Percentiles rank a stretch among this genome's conserved stretches.
Conservation (phyloP, 768 basidiomycete genomes). For the Termitomyces sp. region DNA sequence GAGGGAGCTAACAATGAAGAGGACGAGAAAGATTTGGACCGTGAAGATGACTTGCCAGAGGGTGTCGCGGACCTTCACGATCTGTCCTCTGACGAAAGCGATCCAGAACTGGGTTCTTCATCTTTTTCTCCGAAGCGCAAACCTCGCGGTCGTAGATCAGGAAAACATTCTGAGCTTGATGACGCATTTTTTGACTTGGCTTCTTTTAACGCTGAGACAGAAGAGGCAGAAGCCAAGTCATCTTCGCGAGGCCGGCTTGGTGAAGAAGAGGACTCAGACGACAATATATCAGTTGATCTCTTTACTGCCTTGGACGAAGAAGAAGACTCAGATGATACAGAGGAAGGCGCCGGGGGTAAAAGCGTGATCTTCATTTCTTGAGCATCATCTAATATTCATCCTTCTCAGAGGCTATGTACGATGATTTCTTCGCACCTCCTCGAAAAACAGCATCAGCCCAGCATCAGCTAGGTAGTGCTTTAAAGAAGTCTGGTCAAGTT, state of each 20-base stretch:
- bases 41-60: constrained; percentile 20
- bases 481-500: constrained; percentile 43
- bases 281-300: constrained; percentile 60
- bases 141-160: constrained; percentile 17
- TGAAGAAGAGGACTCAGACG: constrained; percentile 38
- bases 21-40: constrained; percentile 21
- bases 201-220: constrained; percentile 84
- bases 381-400: not conserved
- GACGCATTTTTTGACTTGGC: constrained; percentile 90
- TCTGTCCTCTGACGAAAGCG: constrained; percentile 33
- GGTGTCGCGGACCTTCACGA: constrained; percentile 32
- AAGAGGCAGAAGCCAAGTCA: constrained; percentile 66
- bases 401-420: constrained; percentile 60
- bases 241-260: constrained; percentile 61
- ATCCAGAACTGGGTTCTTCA: constrained; percentile 26
- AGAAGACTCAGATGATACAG: constrained; percentile 43
- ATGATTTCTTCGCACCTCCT: constrained; percentile 80
- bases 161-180: constrained; percentile 50
- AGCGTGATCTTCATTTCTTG: constrained; percentile 16
- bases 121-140: constrained; percentile 21
- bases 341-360: constrained; percentile 37
- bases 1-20: constrained; percentile 23
- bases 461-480: constrained; percentile 17
- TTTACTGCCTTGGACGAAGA: constrained; percentile 58
- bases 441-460: constrained; percentile 16